These are phyloP conservation scores for Colletotrichum filicis DNA, from an alignment of 2,329 filamentous ascomycete species.

Conservation along the genomic window DNA sequence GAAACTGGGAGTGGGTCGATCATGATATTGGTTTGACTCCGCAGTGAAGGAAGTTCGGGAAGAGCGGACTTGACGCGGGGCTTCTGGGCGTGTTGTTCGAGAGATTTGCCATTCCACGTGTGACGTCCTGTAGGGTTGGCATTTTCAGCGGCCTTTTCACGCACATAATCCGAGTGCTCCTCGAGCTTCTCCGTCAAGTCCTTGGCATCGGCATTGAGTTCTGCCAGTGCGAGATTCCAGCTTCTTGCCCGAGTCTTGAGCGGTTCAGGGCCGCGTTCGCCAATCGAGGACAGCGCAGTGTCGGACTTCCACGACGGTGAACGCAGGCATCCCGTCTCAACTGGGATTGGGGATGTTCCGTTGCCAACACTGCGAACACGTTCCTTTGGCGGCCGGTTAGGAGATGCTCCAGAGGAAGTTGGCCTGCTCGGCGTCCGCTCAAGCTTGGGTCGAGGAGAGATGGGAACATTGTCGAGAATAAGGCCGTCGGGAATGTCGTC, in stretches of 20 bases:
- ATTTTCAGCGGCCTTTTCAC: slow-evolving; percentile 34
- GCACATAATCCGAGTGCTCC: slow-evolving; percentile 70
- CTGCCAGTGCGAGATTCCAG: slow-evolving; percentile 77
- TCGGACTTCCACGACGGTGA: slow-evolving; percentile 66
- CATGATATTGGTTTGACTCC: slow-evolving; percentile 78
- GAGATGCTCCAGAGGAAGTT: slow-evolving; percentile 58
- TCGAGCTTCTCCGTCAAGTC: slow-evolving; percentile 84
- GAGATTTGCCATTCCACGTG: slow-evolving; percentile 47
- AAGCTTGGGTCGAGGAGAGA: slow-evolving; percentile 75
- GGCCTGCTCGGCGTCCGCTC: slow-evolving; percentile 66
- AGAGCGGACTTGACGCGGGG: slow-evolving; percentile 72
- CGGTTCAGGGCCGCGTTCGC: slow-evolving; percentile 48
- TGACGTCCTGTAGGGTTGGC: slow-evolving; percentile 45
- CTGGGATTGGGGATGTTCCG: slow-evolving; percentile 69
- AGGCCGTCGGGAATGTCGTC: slow-evolving; percentile 84
- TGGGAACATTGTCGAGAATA: slow-evolving; percentile 83
- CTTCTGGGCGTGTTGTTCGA: slow-evolving; percentile 48
- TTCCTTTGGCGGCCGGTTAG: slow-evolving; percentile 61
- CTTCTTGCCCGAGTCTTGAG: slow-evolving; percentile 72
- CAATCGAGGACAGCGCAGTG: slow-evolving; percentile 44
- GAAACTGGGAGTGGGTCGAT: slow-evolving; percentile 86
- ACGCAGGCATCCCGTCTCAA: slow-evolving; percentile 69
- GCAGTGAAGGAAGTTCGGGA: slow-evolving; percentile 76
- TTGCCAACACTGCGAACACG: slow-evolving; percentile 69
- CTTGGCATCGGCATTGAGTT: slow-evolving; percentile 78